Evolutionary conservation across 2,329 filamentous ascomycete genomes (phyloP), one percentile per base, ranked within the genome.

Genomic region (Grosmannia clavigera): DNA sequence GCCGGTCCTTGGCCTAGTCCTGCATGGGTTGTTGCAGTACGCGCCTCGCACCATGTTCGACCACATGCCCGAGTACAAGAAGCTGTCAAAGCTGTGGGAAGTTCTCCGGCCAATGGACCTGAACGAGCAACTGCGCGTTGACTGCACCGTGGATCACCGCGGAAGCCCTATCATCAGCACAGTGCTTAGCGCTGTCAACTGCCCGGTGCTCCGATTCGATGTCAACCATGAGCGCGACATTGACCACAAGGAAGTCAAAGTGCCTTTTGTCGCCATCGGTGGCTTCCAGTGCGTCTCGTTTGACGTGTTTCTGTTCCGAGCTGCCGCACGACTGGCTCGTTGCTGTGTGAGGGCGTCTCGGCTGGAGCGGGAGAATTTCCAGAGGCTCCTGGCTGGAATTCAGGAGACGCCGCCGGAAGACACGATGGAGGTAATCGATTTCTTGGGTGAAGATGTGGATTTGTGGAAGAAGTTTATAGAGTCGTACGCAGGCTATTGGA

Each of bases 31-130:
- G 43, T 9, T 46, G 35, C 22, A 50, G 51, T 50, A 54, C 38
- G 58, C 43, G 35, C 58, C 58, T 31, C 58, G 58, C 5, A 59
- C 58, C 7, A 46, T 59, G 50, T 59, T 59, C 19, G 27, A 11
- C 38, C 11, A 3, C 27, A 59, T 59, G 58, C 19, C 11, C 16
- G 58, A 54, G 38, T 59, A 59, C 52, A 22, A 33, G 14, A 59
- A 59, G 58, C 58, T 59, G 38, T 53, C 51, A 3, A 27, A 31
- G 51, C 9, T 53, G 10, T 53, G 51, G 25, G 25, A 31, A 12
- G 27, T 25, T 27, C 9, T 9, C 51, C 16, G 14, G 12, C 27
- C 16, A 11, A 19, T 3, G 16, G 51, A 53, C 10, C 51, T 53
- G 12, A 27, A 7, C 27, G 16, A 46, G 19, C 16, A 9, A 19